Base-by-base conservation (phyloP, 768 basidiomycete genomes). In the Lentinula sp. region DNA sequence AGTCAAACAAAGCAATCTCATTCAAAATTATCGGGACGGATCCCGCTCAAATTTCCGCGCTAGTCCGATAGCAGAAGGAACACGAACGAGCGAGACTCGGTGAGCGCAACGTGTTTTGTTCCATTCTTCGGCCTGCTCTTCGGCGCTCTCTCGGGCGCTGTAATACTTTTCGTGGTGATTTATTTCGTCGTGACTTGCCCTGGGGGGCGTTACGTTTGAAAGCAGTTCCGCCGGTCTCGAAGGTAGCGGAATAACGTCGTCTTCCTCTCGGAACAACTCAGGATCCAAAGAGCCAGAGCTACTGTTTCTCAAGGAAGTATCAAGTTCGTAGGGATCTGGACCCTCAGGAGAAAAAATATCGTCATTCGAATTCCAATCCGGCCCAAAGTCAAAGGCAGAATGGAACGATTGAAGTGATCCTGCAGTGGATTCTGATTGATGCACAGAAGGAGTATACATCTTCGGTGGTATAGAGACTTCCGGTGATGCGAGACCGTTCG, bases 101-200 rank as follows among this genome's bases (percentile, higher is more conserved):
- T 91, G 89, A 13, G 90, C 91, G 39, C 87, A 88, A 52, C 87
- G 85, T 1, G 93, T 95, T 70, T 86, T 86, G 72, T 91, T 79
- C 93, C 93, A 95, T 56, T 88, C 87, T 70, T 93, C 92, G n/a
- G 93, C 91, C 71, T 87, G 80, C 70, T 93, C 90, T 49, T 81
- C 80, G 32, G 70, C 70, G 20, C 68, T 74, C 67, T 86, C 85
- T 16, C 70, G 71, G 35, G 75, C 77, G 23, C 77, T 78, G 64
- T 74, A 76, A 65, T 77, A 77, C 55, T 73, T 78, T 65, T 85
- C 82, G 60, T 80, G 83, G 33, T 12, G 69, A 61, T n/a, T 23
- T n/a, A 12, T 15, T 4, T 64, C 59, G 33, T 71, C 69, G 23
- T 56, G 56, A 56, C 66, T 68, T 16, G 64, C 60, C 32, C 65